Conservation (phyloP, 2,329 filamentous ascomycete species). For the Metarhizium rileyi region DNA sequence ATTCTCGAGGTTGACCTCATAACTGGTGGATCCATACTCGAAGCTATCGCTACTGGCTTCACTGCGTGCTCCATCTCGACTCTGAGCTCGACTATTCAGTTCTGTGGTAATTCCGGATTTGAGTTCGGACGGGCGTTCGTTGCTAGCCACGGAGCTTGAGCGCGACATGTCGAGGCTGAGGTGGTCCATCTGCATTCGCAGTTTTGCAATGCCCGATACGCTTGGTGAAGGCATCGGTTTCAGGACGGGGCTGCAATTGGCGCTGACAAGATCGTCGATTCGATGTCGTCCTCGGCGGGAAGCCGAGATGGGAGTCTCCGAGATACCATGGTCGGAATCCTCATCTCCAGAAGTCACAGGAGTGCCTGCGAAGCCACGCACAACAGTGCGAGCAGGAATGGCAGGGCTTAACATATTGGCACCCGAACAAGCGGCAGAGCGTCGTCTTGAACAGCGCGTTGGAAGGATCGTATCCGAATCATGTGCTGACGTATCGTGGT, state of each 20-base stretch:
- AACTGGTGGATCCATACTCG: constrained; percentile 60
- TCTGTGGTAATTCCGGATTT: constrained; percentile 37
- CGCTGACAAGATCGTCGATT: constrained; percentile 49
- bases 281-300: constrained; percentile 30
- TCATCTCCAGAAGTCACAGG: constrained; percentile 47
- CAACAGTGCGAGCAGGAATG: constrained; percentile 40
- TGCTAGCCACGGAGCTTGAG: constrained; percentile 45
- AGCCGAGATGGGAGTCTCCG: constrained; percentile 27
- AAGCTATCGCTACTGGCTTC: constrained; percentile 50
- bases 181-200: constrained; percentile 73
- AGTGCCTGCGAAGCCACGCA: constrained; percentile 48
- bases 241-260: constrained; percentile 53
- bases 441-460: background rate
- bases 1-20: constrained; percentile 74
- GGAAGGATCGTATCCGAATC: background rate
- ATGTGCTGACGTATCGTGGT: background rate
- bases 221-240: constrained; percentile 42
- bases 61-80: constrained; percentile 45
- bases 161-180: constrained; percentile 55
- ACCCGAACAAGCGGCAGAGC: background rate
- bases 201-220: constrained; percentile 66
- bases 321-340: constrained; percentile 40
- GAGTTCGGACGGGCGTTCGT: constrained; percentile 29
- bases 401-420: constrained; percentile 36
- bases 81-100: constrained; percentile 44